phyloP scores from a whole-genome alignment of 1,284 basidiomycete genomes.

The Trichosporon asahii region DNA sequence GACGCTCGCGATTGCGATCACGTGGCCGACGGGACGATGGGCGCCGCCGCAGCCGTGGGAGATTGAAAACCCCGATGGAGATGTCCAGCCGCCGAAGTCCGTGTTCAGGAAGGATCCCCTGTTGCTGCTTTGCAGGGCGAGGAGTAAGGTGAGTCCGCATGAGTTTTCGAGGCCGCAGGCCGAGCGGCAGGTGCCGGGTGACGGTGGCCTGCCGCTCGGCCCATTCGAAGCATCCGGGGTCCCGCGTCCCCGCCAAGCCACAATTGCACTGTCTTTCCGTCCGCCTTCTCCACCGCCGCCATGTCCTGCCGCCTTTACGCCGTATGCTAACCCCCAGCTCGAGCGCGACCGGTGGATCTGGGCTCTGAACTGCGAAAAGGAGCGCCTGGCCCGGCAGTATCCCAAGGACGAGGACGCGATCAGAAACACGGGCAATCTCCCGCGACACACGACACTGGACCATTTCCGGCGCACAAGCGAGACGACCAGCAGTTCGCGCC shows the following conservation, averaged over 20 bases:
- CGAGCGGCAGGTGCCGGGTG: no score
- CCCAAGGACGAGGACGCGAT: slow-evolving; percentile 31
- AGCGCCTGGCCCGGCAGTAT: slow-evolving; percentile 41
- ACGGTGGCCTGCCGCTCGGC: no score
- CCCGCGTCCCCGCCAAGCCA: no score
- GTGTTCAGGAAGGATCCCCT: slow-evolving; percentile 29
- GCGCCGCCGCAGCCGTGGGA: slow-evolving; percentile 39
- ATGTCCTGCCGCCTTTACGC: no score
- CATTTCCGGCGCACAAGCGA: slow-evolving; percentile 3
- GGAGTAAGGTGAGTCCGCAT: slow-evolving; percentile 44
- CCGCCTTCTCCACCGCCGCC: neutral
- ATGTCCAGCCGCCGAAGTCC: slow-evolving; percentile 26
- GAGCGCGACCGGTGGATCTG: slow-evolving; percentile 52
- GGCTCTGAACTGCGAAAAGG: slow-evolving; percentile 50
- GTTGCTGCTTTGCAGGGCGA: slow-evolving; percentile 43
- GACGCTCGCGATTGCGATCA: slow-evolving; percentile 41
- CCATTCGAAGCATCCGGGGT: no score
- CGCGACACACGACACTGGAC: slow-evolving; percentile 17
- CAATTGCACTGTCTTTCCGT: no score
- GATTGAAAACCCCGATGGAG: slow-evolving; percentile 14
- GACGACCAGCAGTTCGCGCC: neutral
- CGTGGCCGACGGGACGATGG: slow-evolving; percentile 25
- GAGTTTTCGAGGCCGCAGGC: no score
- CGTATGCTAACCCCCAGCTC: slow-evolving; percentile 33
- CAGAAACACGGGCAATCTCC: slow-evolving; percentile 38